Percentiles rank a stretch among this genome's conserved stretches.
Evolutionary conservation across 2,329 filamentous ascomycete species (phyloP).

Genomic region (Aaosphaeria pasadenensis): DNA sequence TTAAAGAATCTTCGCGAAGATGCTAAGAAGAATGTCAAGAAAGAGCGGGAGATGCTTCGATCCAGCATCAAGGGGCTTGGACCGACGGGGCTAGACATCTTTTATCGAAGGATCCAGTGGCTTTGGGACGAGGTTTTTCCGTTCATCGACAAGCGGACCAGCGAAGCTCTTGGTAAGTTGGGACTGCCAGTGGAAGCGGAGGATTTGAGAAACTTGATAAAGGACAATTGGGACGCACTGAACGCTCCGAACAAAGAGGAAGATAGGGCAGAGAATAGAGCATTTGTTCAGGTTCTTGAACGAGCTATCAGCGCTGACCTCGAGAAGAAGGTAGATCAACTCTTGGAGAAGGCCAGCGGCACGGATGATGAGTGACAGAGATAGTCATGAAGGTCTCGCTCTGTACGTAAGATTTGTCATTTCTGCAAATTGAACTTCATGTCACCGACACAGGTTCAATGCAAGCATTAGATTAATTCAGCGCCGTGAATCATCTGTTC

Average conservation of each 20-base stretch:
- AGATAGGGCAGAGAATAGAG: conserved; percentile 31
- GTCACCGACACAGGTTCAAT: too few species aligned
- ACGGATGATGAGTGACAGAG: too few species aligned
- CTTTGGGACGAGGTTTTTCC: conserved; percentile 38
- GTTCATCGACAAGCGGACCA: conserved; percentile 38
- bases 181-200: neutral
- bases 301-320: conserved; percentile 36
- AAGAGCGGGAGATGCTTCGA: conserved; percentile 30
- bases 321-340: conserved; percentile 32
- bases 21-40: conserved; percentile 1
- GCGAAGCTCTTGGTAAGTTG: conserved; percentile 2
- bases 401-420: too few species aligned
- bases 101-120: conserved; percentile 42
- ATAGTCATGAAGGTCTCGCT: too few species aligned
- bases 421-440: too few species aligned
- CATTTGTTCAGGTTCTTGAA: conserved; percentile 41
- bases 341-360: neutral
- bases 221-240: neutral
- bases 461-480: too few species aligned
- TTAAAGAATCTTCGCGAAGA: neutral
- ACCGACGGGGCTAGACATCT: conserved; percentile 42
- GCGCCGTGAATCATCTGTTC: too few species aligned
- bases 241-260: neutral
- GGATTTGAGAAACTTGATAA: neutral
- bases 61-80: conserved; percentile 42